Conservation (phyloP, 345 rosid genomes). For the Anastatica hierochuntica region DNA sequence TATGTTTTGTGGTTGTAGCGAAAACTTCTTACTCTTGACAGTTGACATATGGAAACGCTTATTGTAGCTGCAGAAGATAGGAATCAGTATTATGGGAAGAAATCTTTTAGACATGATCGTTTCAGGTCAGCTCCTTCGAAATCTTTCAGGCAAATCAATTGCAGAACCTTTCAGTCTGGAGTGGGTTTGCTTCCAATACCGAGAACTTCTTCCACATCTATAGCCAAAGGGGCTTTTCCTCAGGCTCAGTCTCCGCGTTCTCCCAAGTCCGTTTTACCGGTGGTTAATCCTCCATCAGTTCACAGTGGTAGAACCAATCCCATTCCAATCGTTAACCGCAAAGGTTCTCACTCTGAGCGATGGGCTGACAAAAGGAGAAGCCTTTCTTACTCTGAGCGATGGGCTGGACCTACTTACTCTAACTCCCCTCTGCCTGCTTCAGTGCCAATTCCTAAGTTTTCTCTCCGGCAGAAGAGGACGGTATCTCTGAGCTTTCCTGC, state of each 20-base stretch:
- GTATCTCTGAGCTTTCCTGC: conserved; percentile 51
- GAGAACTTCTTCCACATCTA: conserved; percentile 22
- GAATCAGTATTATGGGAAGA: conserved; percentile 46
- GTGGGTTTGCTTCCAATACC: conserved; percentile 73
- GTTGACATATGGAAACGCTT: conserved; percentile 58
- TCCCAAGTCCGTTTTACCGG: conserved; percentile 18
- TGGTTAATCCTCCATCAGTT: conserved; percentile 4
- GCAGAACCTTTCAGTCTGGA: conserved; percentile 67
- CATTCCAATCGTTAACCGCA: conserved; percentile 35
- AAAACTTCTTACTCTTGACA: background rate
- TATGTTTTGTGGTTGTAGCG: too few relatives aligned
- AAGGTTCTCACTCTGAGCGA: conserved; percentile 16
- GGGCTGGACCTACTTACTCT: conserved; percentile 99
- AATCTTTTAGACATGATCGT: conserved; percentile 31
- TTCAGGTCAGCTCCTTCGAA: conserved; percentile 46
- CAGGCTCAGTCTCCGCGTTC: conserved; percentile 13
- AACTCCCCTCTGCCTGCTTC: conserved; percentile 96
- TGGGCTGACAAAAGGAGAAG: conserved; percentile 30
- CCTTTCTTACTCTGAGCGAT: conserved; percentile 54
- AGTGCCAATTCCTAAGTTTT: conserved; percentile 83
- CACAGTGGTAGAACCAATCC: conserved; percentile 36
- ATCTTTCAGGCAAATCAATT: conserved; percentile 50
- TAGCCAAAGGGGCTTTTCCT: conserved; percentile 23
- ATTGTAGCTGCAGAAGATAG: conserved; percentile 57
- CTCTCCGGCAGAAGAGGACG: conserved; percentile 49